Conservation (phyloP, 2,329 filamentous ascomycete genomes). For the Chrysosphaeria jannelii region DNA sequence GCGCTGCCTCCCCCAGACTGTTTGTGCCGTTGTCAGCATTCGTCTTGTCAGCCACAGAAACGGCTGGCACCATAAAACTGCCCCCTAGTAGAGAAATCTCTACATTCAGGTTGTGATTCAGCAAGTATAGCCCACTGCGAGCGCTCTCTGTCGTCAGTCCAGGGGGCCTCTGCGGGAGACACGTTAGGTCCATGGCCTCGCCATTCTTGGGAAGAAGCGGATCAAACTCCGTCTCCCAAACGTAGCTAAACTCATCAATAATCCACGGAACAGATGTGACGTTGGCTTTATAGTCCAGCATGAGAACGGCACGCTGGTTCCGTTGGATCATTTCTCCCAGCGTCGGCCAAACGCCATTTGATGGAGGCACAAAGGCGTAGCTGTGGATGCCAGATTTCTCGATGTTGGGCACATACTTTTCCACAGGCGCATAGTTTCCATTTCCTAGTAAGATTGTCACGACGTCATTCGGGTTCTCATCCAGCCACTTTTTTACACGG, state of each 20-base stretch:
- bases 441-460: slow-evolving; percentile 71
- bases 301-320: slow-evolving; percentile 46
- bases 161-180: slow-evolving; percentile 48
- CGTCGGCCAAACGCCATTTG: slow-evolving; percentile 46
- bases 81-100: slow-evolving; percentile 36
- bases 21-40: slow-evolving; percentile 35
- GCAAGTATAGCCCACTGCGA: slow-evolving; percentile 34
- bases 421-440: slow-evolving; percentile 34
- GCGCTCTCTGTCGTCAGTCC: slow-evolving; percentile 21
- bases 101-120: slow-evolving; percentile 77
- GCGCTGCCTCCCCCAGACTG: slow-evolving; percentile 30
- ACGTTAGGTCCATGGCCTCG: slow-evolving; percentile 17
- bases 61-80: slow-evolving; percentile 39
- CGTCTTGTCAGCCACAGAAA: slow-evolving; percentile 36
- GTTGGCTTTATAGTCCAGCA: slow-evolving; percentile 64
- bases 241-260: slow-evolving; percentile 59
- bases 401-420: slow-evolving; percentile 37
- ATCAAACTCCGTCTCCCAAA: slow-evolving; percentile 81
- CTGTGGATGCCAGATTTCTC: slow-evolving; percentile 38
- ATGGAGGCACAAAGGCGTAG: slow-evolving; percentile 41
- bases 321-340: slow-evolving; percentile 43
- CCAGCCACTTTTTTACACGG: slow-evolving; percentile 42
- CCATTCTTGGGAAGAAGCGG: slow-evolving; percentile 11
- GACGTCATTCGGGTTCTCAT: slow-evolving; percentile 53
- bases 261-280: slow-evolving; percentile 56